phyloP scores from a whole-genome alignment of 768 basidiomycete genomes.

The Mycena chlorophos region DNA sequence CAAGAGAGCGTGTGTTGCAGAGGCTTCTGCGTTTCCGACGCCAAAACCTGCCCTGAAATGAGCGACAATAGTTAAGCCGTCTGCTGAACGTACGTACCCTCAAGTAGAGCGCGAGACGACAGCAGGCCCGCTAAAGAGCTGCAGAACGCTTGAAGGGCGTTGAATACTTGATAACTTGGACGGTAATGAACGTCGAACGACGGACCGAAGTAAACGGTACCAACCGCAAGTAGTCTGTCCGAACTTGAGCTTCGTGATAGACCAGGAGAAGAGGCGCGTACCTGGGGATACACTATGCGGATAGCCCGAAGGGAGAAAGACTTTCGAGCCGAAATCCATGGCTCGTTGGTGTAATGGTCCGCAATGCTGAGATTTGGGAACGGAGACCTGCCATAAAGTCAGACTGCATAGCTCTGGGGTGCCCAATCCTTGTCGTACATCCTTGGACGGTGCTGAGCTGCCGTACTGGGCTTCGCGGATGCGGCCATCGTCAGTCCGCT shows the following conservation, averaged over 20 bases:
- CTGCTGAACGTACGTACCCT: no score
- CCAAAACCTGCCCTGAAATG: slow-evolving; percentile 53
- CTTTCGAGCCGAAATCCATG: slow-evolving; percentile 37
- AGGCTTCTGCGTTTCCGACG: slow-evolving; percentile 66
- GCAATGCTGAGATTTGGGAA: neutral
- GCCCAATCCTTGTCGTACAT: no score
- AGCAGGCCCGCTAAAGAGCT: slow-evolving; percentile 63
- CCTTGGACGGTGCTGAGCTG: no score
- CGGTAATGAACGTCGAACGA: slow-evolving; percentile 7
- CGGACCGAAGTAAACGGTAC: slow-evolving; percentile 17
- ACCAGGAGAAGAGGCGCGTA: slow-evolving; percentile 21
- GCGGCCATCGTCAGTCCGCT: no score
- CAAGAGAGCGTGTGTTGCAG: slow-evolving; percentile 64
- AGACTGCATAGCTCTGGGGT: no score
- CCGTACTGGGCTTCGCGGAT: no score
- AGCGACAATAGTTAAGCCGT: no score
- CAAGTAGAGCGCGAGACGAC: slow-evolving; percentile 65
- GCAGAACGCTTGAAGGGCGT: slow-evolving; percentile 69
- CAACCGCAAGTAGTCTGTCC: slow-evolving; percentile 56
- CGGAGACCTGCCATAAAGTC: no score
- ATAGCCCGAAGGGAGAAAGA: slow-evolving; percentile 66
- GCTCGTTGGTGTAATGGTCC: neutral
- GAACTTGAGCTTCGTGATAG: neutral
- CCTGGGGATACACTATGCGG: slow-evolving; percentile 63
- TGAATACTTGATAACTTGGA: slow-evolving; percentile 62